A percentile compares a stretch with the other conserved stretches of the same genome.
Evolutionary conservation across 2,329 filamentous ascomycete genomes (phyloP).

Genomic region (Stachybotrys echinatus): DNA sequence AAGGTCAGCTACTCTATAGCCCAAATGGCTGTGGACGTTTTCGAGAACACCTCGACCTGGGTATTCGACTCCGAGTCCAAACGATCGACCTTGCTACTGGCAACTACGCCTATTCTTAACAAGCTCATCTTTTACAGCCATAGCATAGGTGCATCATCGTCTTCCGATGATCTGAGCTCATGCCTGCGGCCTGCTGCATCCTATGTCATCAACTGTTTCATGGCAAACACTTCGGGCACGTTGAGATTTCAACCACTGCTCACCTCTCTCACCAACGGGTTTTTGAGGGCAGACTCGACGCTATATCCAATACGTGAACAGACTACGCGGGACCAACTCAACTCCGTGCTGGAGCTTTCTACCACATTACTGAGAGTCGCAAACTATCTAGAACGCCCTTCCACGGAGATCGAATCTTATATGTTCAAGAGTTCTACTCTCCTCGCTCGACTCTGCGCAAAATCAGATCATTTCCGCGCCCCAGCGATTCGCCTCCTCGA

Average conservation of each 20-base stretch:
- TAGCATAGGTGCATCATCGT: conserved; percentile 61
- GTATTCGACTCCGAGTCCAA: conserved; percentile 67
- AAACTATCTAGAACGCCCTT: conserved; percentile 56
- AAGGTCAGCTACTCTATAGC: conserved; percentile 68
- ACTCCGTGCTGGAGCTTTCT: conserved; percentile 59
- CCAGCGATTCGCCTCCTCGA: conserved; percentile 67
- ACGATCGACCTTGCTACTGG: conserved; percentile 61
- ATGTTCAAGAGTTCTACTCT: conserved; percentile 77
- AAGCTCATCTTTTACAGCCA: conserved; percentile 68
- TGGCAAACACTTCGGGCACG: conserved; percentile 63
- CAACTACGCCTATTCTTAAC: conserved; percentile 65
- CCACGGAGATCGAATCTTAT: conserved; percentile 66
- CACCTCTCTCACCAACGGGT: conserved; percentile 52
- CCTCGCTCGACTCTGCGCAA: conserved; percentile 70
- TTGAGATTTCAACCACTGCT: conserved; percentile 74
- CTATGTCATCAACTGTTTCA: conserved; percentile 72
- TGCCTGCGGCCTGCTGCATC: conserved; percentile 68
- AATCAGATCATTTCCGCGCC: conserved; percentile 59
- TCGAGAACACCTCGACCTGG: conserved; percentile 84
- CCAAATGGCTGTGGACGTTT: conserved; percentile 72
- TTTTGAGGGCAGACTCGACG: conserved; percentile 51
- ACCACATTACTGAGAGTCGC: conserved; percentile 67
- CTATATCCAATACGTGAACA: conserved; percentile 51
- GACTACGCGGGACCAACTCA: conserved; percentile 57
- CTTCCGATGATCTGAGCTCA: conserved; percentile 42